Evolutionary conservation across 805 yeast genomes (phyloP).

Genomic region (Tetrapisispora taiwanensis): DNA sequence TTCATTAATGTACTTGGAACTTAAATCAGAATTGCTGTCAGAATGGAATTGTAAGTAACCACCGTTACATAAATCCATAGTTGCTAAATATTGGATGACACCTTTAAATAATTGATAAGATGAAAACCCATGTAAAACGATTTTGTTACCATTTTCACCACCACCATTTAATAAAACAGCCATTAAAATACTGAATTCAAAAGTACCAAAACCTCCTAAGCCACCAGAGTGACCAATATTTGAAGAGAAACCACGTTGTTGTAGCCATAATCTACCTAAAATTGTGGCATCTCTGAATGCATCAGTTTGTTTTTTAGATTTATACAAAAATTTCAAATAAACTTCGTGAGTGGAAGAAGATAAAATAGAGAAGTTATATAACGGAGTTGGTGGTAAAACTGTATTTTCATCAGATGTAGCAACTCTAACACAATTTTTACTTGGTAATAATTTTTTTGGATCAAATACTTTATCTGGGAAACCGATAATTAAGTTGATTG

Average conservation of each 20-base stretch:
- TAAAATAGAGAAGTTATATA: constrained; percentile 73
- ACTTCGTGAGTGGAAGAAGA: constrained; percentile 59
- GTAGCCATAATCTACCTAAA: constrained; percentile 81
- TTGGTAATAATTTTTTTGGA: constrained; percentile 63
- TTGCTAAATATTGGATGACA: constrained; percentile 68
- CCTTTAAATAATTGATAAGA: constrained; percentile 92
- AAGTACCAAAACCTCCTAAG: constrained; percentile 76
- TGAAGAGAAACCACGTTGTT: constrained; percentile 73
- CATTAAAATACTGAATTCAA: constrained; percentile 76
- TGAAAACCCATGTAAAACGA: constrained; percentile 77
- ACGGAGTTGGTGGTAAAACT: constrained; percentile 54
- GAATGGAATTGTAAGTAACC: constrained; percentile 66
- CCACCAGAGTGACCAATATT: constrained; percentile 42
- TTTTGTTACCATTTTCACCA: constrained; percentile 62
- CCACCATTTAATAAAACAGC: constrained; percentile 80
- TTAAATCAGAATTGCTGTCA: constrained; percentile 12
- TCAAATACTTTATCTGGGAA: constrained; percentile 66
- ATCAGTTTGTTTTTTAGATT: constrained; percentile 64
- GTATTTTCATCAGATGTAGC: constrained; percentile 40
- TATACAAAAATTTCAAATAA: constrained; percentile 65
- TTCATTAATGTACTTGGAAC: constrained; percentile 34
- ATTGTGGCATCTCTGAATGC: constrained; percentile 80
- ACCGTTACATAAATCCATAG: constrained; percentile 52
- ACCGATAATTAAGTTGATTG: constrained; percentile 64
- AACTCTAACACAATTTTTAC: constrained; percentile 72